Conservation (phyloP, 257 asterid species). For the Fraxinus pennsylvanica region DNA sequence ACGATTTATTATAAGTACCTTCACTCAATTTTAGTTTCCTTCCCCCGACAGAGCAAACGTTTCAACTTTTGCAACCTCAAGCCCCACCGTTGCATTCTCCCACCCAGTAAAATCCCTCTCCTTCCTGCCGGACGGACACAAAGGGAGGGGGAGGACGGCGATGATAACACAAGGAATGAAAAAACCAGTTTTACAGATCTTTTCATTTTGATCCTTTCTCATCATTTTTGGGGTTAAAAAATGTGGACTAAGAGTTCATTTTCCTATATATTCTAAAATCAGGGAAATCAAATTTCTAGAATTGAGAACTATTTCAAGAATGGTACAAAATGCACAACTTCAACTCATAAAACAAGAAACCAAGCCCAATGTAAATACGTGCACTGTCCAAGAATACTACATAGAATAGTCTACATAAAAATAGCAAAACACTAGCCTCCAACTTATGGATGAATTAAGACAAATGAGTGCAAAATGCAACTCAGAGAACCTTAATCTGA, state of each 20-base stretch:
- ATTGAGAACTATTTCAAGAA: neutral
- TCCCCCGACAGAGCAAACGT: too few relatives aligned
- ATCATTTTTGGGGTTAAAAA: too few relatives aligned
- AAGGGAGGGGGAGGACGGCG: too few relatives aligned
- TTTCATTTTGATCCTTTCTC: too few relatives aligned
- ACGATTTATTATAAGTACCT: too few relatives aligned
- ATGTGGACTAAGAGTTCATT: neutral
- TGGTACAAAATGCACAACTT: slow-evolving; percentile 1
- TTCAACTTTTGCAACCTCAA: too few relatives aligned
- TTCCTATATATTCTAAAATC: neutral
- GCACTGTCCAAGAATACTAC: slow-evolving; percentile 47
- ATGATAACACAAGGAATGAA: too few relatives aligned
- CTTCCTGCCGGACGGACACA: too few relatives aligned
- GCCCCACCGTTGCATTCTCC: too few relatives aligned
- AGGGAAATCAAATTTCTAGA: neutral
- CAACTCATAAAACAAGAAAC: slow-evolving; percentile 11
- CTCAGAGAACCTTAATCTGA: slow-evolving; percentile 29
- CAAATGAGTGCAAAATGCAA: slow-evolving; percentile 20
- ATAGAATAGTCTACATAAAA: slow-evolving; percentile 28
- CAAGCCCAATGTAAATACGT: slow-evolving; percentile 27
- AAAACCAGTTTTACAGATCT: too few relatives aligned
- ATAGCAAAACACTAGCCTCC: slow-evolving; percentile 25
- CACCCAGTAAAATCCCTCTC: too few relatives aligned
- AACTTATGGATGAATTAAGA: slow-evolving; percentile 23
- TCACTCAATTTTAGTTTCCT: too few relatives aligned